Evolutionary conservation across 73 alveolate genomes (phyloP).

Genomic region (Urostyla sp.): DNA sequence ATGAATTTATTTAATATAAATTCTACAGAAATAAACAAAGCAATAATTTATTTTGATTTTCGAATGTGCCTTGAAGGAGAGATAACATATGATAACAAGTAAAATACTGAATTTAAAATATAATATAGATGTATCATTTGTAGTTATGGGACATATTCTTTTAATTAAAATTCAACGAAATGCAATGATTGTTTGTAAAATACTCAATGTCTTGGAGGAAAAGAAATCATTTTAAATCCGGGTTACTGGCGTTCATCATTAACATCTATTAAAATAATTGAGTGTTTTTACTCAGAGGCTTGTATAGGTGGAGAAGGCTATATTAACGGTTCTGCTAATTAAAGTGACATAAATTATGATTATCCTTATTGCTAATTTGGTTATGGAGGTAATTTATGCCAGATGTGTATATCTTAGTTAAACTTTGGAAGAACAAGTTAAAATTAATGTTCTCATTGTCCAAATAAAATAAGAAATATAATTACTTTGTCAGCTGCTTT

Average conservation of each 20-base stretch:
- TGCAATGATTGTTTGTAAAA: constrained; percentile 4
- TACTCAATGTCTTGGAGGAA: constrained; percentile 44
- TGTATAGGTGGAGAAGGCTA: constrained; percentile 30
- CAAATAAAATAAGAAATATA: not conserved
- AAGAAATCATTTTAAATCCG: not conserved
- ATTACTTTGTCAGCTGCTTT: not conserved
- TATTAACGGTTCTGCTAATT: not conserved
- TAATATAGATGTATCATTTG: not conserved
- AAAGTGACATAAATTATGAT: too few relatives aligned
- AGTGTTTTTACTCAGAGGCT: not conserved
- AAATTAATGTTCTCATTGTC: constrained; percentile 8
- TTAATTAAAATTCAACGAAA: not conserved
- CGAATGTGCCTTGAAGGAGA: constrained; percentile 33
- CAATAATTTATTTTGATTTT: not conserved
- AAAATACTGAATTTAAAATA: not conserved
- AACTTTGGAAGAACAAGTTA: not conserved
- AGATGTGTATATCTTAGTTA: not conserved
- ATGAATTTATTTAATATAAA: not conserved
- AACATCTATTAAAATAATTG: not conserved
- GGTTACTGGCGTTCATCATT: constrained; percentile 44
- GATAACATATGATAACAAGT: not conserved
- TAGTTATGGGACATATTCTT: not conserved
- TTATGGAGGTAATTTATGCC: constrained; percentile 24
- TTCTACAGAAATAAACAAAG: not conserved
- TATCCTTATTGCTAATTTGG: not conserved